These are phyloP conservation scores for Arthrocladium fulminans DNA, from an alignment of 2,329 filamentous ascomycete species.

Conservation along the genomic window DNA sequence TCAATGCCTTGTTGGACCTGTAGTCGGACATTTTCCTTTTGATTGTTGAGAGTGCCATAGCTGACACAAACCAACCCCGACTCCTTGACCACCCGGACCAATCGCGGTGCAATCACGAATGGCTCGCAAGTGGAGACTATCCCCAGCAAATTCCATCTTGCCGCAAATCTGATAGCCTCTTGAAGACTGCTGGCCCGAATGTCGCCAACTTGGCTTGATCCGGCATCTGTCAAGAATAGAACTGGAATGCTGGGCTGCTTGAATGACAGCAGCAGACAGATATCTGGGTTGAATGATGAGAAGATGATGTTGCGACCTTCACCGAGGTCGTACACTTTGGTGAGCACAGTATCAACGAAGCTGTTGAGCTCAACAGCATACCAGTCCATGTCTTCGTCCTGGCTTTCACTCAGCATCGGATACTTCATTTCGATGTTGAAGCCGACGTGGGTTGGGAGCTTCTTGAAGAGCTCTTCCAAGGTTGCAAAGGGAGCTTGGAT, in stretches of 20 bases:
- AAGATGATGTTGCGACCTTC: constrained; percentile 87
- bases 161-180: constrained; percentile 90
- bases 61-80: constrained; percentile 88
- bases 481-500: constrained; percentile 96
- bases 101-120: constrained; percentile 74
- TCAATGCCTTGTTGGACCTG: constrained; percentile 96
- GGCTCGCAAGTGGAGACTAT: constrained; percentile 85
- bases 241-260: constrained; percentile 97
- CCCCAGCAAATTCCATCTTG: constrained; percentile 86
- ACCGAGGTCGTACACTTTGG: constrained; percentile 79
- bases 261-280: constrained; percentile 86
- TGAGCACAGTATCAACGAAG: constrained; percentile 87
- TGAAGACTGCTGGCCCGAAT: constrained; percentile 85
- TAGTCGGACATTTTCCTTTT: constrained; percentile 71
- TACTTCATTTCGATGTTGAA: constrained; percentile 99
- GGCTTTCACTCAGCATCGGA: constrained; percentile 91
- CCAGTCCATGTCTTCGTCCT: constrained; percentile 93
- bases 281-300: constrained; percentile 93
- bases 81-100: constrained; percentile 91
- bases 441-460: constrained; percentile 70
- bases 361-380: constrained; percentile 93
- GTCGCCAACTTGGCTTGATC: constrained; percentile 71
- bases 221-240: constrained; percentile 85
- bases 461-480: constrained; percentile 81
- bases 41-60: constrained; percentile 86